Percentiles rank a stretch among this genome's conserved stretches.
Conservation (phyloP, 441 rosid species). For the Croton setiger region DNA sequence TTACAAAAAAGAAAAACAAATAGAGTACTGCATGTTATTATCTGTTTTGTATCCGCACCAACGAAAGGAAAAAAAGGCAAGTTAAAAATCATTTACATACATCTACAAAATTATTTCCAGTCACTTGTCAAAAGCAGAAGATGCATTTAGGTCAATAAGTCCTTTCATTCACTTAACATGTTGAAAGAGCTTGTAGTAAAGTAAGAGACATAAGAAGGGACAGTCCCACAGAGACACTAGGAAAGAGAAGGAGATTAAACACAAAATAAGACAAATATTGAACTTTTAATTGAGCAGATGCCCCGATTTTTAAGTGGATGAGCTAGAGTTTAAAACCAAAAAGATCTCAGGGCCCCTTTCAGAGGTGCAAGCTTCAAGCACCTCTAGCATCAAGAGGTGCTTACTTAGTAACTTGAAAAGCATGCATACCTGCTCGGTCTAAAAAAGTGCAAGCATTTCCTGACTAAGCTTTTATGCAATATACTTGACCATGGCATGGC, state of each 20-base stretch:
- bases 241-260: neutral
- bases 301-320: neutral
- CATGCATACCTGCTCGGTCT: neutral
- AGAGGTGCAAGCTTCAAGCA: neutral
- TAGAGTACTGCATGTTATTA: neutral
- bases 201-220: neutral
- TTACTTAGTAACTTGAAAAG: neutral
- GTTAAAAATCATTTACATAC: neutral
- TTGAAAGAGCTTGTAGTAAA: neutral
- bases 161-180: neutral
- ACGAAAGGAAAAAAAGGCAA: neutral
- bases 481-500: too few species aligned
- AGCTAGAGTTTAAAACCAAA: neutral
- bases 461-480: neutral
- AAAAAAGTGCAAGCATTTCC: neutral
- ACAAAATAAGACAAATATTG: neutral
- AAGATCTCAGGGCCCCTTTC: neutral
- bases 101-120: neutral
- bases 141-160: neutral
- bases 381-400: neutral
- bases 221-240: neutral
- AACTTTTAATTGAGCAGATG: neutral
- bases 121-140: neutral
- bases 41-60: neutral
- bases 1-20: neutral